Percentiles rank a stretch among this genome's conserved stretches.
Evolutionary conservation across 768 basidiomycete genomes (phyloP).

Genomic region (Suillus brevipes): DNA sequence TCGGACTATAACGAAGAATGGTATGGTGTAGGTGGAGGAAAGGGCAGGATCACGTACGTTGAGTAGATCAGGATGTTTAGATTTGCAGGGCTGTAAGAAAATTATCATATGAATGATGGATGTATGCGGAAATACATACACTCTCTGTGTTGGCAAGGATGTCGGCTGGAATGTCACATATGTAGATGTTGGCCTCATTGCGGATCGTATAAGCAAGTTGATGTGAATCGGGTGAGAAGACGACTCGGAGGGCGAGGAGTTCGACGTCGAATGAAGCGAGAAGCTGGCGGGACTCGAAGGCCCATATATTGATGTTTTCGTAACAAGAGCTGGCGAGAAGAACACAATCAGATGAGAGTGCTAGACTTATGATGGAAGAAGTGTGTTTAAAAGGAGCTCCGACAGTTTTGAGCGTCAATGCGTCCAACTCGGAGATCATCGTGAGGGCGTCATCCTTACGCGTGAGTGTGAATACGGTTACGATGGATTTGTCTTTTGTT

Average conservation of each 20-base stretch:
- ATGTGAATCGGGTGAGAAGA: neutral
- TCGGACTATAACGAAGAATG: neutral
- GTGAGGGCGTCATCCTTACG: too few species aligned
- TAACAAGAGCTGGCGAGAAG: neutral
- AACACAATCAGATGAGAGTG: neutral
- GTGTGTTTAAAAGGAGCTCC: neutral
- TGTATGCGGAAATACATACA: neutral
- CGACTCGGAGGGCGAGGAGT: accelerated
- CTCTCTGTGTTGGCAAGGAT: neutral
- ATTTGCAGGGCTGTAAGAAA: neutral
- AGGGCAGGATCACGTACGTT: neutral
- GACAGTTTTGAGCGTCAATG: neutral
- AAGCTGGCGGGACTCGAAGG: neutral
- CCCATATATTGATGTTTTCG: neutral
- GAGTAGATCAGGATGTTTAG: neutral
- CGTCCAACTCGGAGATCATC: neutral
- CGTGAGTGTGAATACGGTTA: neutral
- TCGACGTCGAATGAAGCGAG: neutral
- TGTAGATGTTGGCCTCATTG: neutral
- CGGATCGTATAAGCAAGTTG: neutral
- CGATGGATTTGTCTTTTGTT: neutral
- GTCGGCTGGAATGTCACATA: neutral
- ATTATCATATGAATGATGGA: neutral
- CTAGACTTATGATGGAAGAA: accelerated
- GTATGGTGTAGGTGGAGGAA: neutral